Base-by-base conservation (phyloP, 805 yeast genomes). In the Spathaspora boniae region DNA sequence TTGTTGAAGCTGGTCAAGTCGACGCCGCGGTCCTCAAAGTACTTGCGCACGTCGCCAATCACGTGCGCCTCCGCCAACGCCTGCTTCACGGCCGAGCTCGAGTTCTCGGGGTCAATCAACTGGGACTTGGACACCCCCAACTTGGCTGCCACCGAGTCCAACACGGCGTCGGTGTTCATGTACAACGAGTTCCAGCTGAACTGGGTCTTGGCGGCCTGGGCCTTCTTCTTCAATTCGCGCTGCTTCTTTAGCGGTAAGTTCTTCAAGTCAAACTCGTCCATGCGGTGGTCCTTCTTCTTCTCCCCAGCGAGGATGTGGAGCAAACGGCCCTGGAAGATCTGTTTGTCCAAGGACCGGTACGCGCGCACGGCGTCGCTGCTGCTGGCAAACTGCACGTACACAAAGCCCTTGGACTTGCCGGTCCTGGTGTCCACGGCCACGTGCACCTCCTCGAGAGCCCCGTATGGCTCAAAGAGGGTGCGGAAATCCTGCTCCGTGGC, bases 41-140 rank as follows among this genome's bases (percentile, higher is more conserved):
- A 93, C 47, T 78, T 77, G 52, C 96, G 76, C 9, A 93, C 95
- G 58, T 83, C 93, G 29, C 89, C 93, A 51, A 93, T 81, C 12
- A 89, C 96, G 53, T 88, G 93, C 2, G 97, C 94, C 64, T 93
- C 98, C 0, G 98, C 98, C 44, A 93, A 72, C 0, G 98, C 98
- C 60, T 89, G 98, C 55, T 89, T 86, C 9, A 93, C 98, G 1
- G 96, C 97, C 34, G 95, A 83, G 41, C 72, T 80, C 6, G 95
- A 74, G 45, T 80, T 86, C 48, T 86, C 84, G 1, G 96, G 91
- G 57, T 93, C 94, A 42, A 93, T 75, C 51, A 93, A 71, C 38
- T 87, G 86, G 6, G 93, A 71, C 58, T 91, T 93, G 18, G 79
- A 56, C 33, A 93, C 68, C 6, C 98, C 98, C 60, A 93, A 61